A percentile compares a stretch with the other conserved stretches of the same genome.
phyloP scores from a whole-genome alignment of 2,329 filamentous ascomycete species.

The Kalmusia sp. region DNA sequence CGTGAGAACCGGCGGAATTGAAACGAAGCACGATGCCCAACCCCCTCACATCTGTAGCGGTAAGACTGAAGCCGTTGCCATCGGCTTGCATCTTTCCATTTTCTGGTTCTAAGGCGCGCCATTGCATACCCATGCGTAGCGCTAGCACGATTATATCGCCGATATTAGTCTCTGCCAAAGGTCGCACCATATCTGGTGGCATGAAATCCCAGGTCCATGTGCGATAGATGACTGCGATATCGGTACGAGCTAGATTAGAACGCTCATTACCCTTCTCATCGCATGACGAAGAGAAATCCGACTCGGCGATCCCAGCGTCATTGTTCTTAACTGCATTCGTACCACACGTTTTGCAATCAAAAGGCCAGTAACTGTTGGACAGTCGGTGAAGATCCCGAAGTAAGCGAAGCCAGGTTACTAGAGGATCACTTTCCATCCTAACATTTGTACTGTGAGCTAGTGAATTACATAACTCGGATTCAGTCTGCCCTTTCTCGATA shows the following conservation, averaged over 20 bases:
- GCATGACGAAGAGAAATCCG: neutral
- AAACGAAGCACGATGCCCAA: slow-evolving; percentile 14
- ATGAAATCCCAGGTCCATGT: slow-evolving; percentile 14
- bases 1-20: slow-evolving; percentile 5
- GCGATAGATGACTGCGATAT: slow-evolving; percentile 13
- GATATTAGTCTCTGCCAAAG: slow-evolving; percentile 7
- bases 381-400: slow-evolving; percentile 7
- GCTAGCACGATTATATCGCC: slow-evolving; percentile 11
- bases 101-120: slow-evolving; percentile 7
- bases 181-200: slow-evolving; percentile 14
- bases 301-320: slow-evolving; percentile 1
- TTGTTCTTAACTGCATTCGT: neutral
- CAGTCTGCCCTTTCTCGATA: neutral
- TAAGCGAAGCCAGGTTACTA: slow-evolving; percentile 8
- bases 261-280: slow-evolving; percentile 1
- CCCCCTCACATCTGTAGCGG: slow-evolving; percentile 5
- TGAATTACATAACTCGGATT: no score
- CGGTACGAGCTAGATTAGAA: slow-evolving; percentile 4
- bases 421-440: slow-evolving; percentile 5
- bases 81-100: slow-evolving; percentile 14
- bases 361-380: slow-evolving; percentile 7
- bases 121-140: slow-evolving; percentile 13
- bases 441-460: neutral
- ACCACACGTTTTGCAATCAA: slow-evolving; percentile 2
- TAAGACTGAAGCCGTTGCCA: slow-evolving; percentile 12